phyloP scores from a whole-genome alignment of 1,284 basidiomycete genomes.

The Pyrrhoderma lamaoense region DNA sequence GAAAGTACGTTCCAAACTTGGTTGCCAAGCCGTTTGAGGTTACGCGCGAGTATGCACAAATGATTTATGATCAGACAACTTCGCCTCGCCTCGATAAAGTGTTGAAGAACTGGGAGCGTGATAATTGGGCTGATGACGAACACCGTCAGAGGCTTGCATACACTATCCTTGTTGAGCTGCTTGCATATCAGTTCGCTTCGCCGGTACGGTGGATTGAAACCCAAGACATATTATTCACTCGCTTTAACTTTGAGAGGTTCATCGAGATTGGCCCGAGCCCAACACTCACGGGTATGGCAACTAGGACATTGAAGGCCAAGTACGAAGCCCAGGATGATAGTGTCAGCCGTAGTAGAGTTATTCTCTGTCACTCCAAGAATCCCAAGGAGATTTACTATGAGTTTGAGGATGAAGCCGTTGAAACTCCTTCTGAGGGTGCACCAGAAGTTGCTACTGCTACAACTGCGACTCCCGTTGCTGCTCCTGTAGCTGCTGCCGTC shows the following conservation, averaged over 20 bases:
- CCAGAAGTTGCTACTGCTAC: slow-evolving; percentile 37
- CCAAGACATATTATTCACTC: slow-evolving; percentile 87
- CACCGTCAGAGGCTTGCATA: slow-evolving; percentile 92
- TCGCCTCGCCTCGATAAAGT: slow-evolving; percentile 92
- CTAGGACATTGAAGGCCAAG: slow-evolving; percentile 91
- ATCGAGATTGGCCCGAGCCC: slow-evolving; percentile 96
- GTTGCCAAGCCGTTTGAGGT: slow-evolving; percentile 94
- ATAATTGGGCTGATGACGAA: slow-evolving; percentile 76
- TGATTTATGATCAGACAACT: slow-evolving; percentile 92
- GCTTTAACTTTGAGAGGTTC: slow-evolving; percentile 89
- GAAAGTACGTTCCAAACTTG: slow-evolving; percentile 96
- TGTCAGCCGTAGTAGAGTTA: slow-evolving; percentile 69
- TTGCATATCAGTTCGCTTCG: slow-evolving; percentile 95
- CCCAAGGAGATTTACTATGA: slow-evolving; percentile 96
- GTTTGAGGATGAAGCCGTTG: slow-evolving; percentile 82
- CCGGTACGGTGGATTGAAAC: slow-evolving; percentile 99
- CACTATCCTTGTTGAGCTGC: slow-evolving; percentile 90
- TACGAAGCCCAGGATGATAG: slow-evolving; percentile 91
- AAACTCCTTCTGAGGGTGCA: slow-evolving; percentile 37
- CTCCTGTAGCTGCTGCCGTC: slow-evolving; percentile 38
- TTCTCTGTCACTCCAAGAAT: slow-evolving; percentile 93
- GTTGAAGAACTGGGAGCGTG: slow-evolving; percentile 88
- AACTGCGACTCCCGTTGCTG: slow-evolving; percentile 37
- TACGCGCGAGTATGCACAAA: slow-evolving; percentile 83
- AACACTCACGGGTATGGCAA: slow-evolving; percentile 94